Evolutionary conservation across 2,329 filamentous ascomycete species (phyloP), one percentile per base, ranked within the genome.

Genomic region (Nemania diffusa): DNA sequence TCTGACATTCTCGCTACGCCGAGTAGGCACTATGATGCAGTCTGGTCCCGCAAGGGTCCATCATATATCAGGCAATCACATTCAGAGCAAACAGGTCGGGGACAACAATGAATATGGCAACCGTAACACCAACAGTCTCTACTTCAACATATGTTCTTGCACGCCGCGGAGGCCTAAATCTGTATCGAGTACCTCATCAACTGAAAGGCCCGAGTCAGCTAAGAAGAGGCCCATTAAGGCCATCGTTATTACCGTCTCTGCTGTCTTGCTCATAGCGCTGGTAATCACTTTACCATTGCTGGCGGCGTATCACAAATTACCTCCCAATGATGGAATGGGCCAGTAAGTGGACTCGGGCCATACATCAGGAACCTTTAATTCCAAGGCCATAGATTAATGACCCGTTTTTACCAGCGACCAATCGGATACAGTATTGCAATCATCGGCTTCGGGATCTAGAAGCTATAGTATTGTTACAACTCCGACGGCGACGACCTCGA

Each of bases 41-140:
- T 20, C 51, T 55, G 27, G 27, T n/a, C 51, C 51, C 51, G 34
- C 17, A 34, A 37, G 29, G 34, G 51, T 37, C 17, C 27, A 55
- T 26, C 3, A 55, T 2, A 34, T 55, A n/a, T 55, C 51, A 22
- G 27, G 17, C 34, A 55, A 26, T 40, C 51, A 37, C 4, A 9
- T 55, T 24, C 51, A 55, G 26, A 24, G 17, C 51, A 32, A 17
- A 20, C 51, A 37, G 15, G 1, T 55, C 27, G 51, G 51, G 34
- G 51, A 55, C 24, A 55, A 40, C 34, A 34, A 55, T 55, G 51
- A 55, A 20, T 24, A 55, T 55, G 51, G 51, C 27, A 55, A 20
- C n/a, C 51, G 34, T 40, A 55, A 34, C 24, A 53, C 29, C 24
- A 29, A 8, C 27, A 55, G 20, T 55, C 27, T 55, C 51, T 32